phyloP scores from a whole-genome alignment of 768 basidiomycete species.

The Cystofilobasidium capitatum region DNA sequence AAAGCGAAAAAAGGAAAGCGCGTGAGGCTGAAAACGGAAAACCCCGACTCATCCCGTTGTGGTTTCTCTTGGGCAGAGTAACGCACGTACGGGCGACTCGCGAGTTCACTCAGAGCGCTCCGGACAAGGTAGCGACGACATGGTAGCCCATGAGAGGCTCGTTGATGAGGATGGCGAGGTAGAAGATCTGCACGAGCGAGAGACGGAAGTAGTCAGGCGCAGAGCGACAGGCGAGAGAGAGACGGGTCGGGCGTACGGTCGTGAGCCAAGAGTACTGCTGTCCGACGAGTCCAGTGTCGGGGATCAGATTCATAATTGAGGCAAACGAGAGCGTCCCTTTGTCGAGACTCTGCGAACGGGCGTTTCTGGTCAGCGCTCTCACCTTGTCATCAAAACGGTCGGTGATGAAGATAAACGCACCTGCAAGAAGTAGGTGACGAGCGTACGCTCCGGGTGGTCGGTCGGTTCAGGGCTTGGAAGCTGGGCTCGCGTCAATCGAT shows the following conservation, averaged over 20 bases:
- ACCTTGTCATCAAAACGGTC: background rate
- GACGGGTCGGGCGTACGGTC: conserved; percentile 23
- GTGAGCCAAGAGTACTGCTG: conserved; percentile 48
- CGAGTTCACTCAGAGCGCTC: too few relatives aligned
- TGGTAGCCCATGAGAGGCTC: conserved; percentile 47
- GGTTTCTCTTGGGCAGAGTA: too few relatives aligned
- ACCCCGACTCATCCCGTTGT: too few relatives aligned
- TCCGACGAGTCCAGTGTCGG: conserved; percentile 45
- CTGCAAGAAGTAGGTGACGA: conserved; percentile 33
- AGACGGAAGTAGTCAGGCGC: background rate
- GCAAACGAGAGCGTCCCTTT: conserved; percentile 40
- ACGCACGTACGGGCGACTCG: too few relatives aligned
- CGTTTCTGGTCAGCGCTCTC: background rate
- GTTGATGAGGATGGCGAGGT: conserved; percentile 37
- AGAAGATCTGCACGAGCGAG: conserved; percentile 4
- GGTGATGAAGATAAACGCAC: conserved; percentile 25
- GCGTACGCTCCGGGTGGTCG: too few relatives aligned
- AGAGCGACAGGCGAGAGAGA: background rate
- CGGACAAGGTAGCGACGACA: too few relatives aligned
- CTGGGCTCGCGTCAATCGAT: too few relatives aligned
- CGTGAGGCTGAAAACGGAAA: too few relatives aligned
- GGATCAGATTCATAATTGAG: conserved; percentile 34
- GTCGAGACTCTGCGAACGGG: conserved; percentile 42
- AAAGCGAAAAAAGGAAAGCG: too few relatives aligned
- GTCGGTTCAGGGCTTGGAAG: too few relatives aligned